Conservation (phyloP, 2,329 filamentous ascomycete genomes). For the Diaporthe citriasiana region DNA sequence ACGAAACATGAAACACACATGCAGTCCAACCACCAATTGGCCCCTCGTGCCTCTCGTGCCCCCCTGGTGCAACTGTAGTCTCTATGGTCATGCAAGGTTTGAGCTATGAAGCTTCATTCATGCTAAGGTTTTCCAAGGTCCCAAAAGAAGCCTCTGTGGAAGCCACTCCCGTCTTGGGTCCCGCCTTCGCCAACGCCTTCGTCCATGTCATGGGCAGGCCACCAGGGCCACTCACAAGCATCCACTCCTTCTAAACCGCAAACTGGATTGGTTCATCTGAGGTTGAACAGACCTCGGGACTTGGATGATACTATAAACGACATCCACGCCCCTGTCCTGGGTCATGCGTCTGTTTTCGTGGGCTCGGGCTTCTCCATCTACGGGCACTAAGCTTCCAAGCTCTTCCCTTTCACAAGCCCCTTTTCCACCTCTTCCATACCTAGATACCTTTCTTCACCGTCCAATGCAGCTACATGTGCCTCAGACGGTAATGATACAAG, state of each 20-base stretch:
- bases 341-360: conserved; percentile 8
- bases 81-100: conserved; percentile 15
- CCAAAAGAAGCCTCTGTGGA: conserved; percentile 2
- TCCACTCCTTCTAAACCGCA: neutral
- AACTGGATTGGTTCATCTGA: conserved; percentile 28
- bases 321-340: conserved; percentile 12
- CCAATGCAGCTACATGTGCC: neutral
- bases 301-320: neutral
- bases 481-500: conserved; percentile 4
- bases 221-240: neutral
- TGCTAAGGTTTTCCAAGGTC: conserved; percentile 12
- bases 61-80: conserved; percentile 13
- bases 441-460: neutral
- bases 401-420: neutral
- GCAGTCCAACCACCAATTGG: conserved; percentile 17
- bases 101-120: conserved; percentile 33
- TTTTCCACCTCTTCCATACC: neutral
- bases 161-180: conserved; percentile 26
- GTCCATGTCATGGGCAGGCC: neutral
- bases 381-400: neutral
- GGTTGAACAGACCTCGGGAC: conserved; percentile 8
- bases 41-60: neutral
- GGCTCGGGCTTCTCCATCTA: conserved; percentile 5
- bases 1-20: conserved; percentile 33
- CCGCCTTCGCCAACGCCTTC: neutral